Evolutionary conservation across 768 basidiomycete genomes (phyloP).

Genomic region (Pleurotus tuber-regium): DNA sequence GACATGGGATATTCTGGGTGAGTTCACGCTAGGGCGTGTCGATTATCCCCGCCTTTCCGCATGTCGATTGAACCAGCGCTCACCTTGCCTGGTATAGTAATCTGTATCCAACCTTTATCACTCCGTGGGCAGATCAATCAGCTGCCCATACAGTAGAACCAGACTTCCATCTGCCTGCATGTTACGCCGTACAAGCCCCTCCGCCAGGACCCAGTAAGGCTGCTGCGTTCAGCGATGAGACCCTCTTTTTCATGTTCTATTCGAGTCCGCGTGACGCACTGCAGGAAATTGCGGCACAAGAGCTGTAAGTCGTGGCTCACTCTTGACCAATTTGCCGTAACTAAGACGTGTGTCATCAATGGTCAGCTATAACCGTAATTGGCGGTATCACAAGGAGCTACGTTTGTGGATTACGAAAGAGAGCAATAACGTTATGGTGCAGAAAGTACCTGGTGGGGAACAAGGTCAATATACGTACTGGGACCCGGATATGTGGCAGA

Average conservation of each 20-base stretch:
- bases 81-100: conserved; percentile 44
- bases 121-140: conserved; percentile 93
- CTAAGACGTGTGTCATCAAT: not conserved
- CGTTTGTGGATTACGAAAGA: conserved; percentile 87
- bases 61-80: conserved; percentile 16
- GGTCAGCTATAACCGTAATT: conserved; percentile 85
- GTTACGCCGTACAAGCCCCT: conserved; percentile 90
- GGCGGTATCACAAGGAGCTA: conserved; percentile 94
- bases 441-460: conserved; percentile 79
- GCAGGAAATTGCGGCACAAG: conserved; percentile 93
- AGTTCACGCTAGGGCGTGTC: conserved; percentile 28
- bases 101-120: conserved; percentile 90
- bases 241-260: conserved; percentile 98
- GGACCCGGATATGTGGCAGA: conserved; percentile 78
- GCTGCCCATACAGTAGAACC: conserved; percentile 86
- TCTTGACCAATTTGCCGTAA: not conserved
- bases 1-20: conserved; percentile 85
- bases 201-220: conserved; percentile 81
- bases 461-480: conserved; percentile 89
- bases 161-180: conserved; percentile 85
- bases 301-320: conserved; percentile 65
- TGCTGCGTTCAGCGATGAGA: conserved; percentile 89
- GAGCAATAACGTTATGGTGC: conserved; percentile 69
- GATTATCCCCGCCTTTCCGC: conserved; percentile 11
- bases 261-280: conserved; percentile 87